These are phyloP conservation scores for Exserohilum rostratum DNA, from an alignment of 2,329 filamentous ascomycete genomes.

Conservation along the genomic window DNA sequence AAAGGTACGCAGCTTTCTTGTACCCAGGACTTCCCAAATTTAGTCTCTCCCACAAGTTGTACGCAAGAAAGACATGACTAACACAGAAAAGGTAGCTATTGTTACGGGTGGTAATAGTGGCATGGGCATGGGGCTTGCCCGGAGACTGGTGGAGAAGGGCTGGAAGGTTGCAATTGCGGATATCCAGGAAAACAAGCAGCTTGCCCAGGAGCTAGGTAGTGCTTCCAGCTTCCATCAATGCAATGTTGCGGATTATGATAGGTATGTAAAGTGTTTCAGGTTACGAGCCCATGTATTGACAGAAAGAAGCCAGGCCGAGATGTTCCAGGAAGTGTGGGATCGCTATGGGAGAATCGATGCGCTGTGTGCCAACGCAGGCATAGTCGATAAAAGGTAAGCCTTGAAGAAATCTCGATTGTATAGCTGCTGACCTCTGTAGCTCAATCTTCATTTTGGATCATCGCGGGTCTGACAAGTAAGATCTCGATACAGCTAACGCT, in stretches of 20 bases:
- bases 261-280: constrained; percentile 10
- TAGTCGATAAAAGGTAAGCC: constrained; percentile 50
- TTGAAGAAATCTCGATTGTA: neutral
- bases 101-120: constrained; percentile 39
- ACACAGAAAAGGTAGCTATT: constrained; percentile 25
- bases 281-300: neutral
- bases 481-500: neutral
- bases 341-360: constrained; percentile 57
- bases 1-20: neutral
- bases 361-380: constrained; percentile 59
- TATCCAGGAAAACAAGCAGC: constrained; percentile 28
- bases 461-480: constrained; percentile 34
- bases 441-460: constrained; percentile 50
- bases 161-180: constrained; percentile 42
- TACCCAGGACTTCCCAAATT: neutral
- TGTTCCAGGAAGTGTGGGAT: constrained; percentile 54
- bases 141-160: constrained; percentile 25
- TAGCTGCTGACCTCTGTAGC: constrained; percentile 43
- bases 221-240: constrained; percentile 26
- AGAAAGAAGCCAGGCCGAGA: constrained; percentile 49
- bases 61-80: neutral
- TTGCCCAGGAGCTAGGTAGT: constrained; percentile 36
- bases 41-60: neutral
- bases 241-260: constrained; percentile 38
- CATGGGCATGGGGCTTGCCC: constrained; percentile 31